These are phyloP conservation scores for Colletotrichum sp. DNA, from an alignment of 2,329 filamentous ascomycete species.

Conservation along the genomic window DNA sequence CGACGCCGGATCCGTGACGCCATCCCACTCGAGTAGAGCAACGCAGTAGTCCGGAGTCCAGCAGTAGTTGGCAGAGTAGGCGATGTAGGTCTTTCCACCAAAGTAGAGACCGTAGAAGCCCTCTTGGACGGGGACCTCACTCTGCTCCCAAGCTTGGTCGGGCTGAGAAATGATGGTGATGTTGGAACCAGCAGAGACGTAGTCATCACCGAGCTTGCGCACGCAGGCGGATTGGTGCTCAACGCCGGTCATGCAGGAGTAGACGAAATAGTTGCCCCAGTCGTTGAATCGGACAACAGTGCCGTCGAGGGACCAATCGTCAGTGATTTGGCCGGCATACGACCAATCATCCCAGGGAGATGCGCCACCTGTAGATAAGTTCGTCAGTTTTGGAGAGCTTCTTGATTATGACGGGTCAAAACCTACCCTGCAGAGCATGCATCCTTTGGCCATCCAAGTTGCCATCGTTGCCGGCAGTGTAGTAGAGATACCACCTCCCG, in stretches of 20 bases:
- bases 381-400: neutral
- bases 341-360: constrained; percentile 56
- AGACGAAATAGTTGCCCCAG: constrained; percentile 56
- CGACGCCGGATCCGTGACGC: constrained; percentile 48
- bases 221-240: constrained; percentile 41
- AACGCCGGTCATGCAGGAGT: constrained; percentile 54
- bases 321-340: constrained; percentile 51
- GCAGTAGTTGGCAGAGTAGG: constrained; percentile 61
- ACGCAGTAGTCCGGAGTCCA: constrained; percentile 60
- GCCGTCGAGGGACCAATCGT: constrained; percentile 59
- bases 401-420: neutral
- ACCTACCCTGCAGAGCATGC: constrained; percentile 55
- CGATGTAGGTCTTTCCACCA: constrained; percentile 55
- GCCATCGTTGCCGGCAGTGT: constrained; percentile 51
- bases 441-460: constrained; percentile 54
- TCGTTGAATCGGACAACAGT: constrained; percentile 53
- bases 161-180: constrained; percentile 56
- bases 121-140: constrained; percentile 58
- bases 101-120: constrained; percentile 59
- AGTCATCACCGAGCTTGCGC: constrained; percentile 42
- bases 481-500: constrained; percentile 60
- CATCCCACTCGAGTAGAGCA: constrained; percentile 58
- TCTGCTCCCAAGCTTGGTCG: constrained; percentile 54
- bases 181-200: constrained; percentile 44
- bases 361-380: constrained; percentile 44